Evolutionary conservation across 805 yeast species (phyloP).

Genomic region (Candida nemodendra): DNA sequence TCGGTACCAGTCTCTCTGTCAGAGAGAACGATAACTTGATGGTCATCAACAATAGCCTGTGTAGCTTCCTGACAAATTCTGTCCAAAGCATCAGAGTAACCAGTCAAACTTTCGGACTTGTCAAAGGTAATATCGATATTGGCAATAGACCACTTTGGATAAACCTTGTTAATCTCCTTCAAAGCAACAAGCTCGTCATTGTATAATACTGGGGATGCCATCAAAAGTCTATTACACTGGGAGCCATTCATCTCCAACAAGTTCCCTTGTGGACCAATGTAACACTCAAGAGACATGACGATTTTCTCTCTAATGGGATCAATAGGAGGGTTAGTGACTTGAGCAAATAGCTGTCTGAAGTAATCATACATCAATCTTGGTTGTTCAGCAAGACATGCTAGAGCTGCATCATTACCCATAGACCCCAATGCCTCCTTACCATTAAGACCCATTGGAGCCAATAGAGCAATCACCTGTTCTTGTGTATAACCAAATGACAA

Average conservation of each 20-base stretch:
- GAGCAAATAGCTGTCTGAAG: conserved; percentile 95
- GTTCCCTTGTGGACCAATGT: conserved; percentile 98
- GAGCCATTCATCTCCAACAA: conserved; percentile 86
- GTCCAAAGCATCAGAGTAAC: conserved; percentile 82
- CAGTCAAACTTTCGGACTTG: conserved; percentile 78
- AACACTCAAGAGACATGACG: conserved; percentile 96
- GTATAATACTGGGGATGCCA: conserved; percentile 80
- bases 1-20: conserved; percentile 62
- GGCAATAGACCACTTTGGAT: conserved; percentile 84
- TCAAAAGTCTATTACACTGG: conserved; percentile 85
- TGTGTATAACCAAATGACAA: conserved; percentile 90
- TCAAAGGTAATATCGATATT: conserved; percentile 86
- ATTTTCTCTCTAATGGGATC: conserved; percentile 96
- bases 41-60: conserved; percentile 72
- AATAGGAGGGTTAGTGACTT: conserved; percentile 97
- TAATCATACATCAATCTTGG: conserved; percentile 90
- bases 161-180: conserved; percentile 65
- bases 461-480: conserved; percentile 79
- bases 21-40: conserved; percentile 72
- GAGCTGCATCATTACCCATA: conserved; percentile 97
- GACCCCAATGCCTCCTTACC: conserved; percentile 96
- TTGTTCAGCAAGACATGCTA: conserved; percentile 92
- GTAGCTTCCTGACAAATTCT: conserved; percentile 85
- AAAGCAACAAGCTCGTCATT: conserved; percentile 74
- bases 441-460: conserved; percentile 90